phyloP scores from a whole-genome alignment of 2,329 filamentous ascomycete species.

The Rosellinia necatrix region DNA sequence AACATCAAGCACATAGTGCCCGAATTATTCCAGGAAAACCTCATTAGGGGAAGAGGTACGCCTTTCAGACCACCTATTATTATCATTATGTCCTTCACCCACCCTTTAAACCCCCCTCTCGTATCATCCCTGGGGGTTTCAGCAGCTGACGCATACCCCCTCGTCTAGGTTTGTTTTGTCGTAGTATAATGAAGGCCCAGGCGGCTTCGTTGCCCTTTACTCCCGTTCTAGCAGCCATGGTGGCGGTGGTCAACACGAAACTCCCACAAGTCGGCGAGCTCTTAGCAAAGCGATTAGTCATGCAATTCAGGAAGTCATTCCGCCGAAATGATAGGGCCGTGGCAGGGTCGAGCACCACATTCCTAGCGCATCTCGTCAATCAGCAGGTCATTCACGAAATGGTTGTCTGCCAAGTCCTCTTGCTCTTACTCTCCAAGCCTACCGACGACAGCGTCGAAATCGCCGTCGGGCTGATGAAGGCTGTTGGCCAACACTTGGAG shows the following conservation, averaged over 20 bases:
- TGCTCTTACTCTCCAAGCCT: conserved; percentile 93
- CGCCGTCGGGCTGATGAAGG: conserved; percentile 88
- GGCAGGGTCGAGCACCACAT: conserved; percentile 89
- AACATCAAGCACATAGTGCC: conserved; percentile 98
- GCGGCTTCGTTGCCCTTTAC: conserved; percentile 95
- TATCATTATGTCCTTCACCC: neutral
- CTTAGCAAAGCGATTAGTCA: conserved; percentile 79
- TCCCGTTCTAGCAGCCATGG: conserved; percentile 94
- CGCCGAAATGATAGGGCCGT: conserved; percentile 97
- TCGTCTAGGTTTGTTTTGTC: conserved; percentile 70
- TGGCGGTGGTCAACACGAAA: conserved; percentile 96
- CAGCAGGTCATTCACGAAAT: conserved; percentile 96
- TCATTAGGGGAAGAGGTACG: conserved; percentile 80
- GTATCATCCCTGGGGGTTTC: neutral
- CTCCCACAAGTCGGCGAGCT: conserved; percentile 93
- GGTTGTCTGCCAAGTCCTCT: conserved; percentile 86
- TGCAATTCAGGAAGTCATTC: conserved; percentile 95
- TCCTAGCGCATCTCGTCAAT: conserved; percentile 93
- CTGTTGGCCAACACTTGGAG: conserved; percentile 91
- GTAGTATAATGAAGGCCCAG: conserved; percentile 98
- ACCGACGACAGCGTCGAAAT: conserved; percentile 98
- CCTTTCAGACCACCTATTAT: neutral
- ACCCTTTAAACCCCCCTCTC: neutral
- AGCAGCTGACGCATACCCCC: conserved; percentile 4
- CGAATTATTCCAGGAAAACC: conserved; percentile 92